Conservation (phyloP, 306 rosid species). For the Cicer bijugum region DNA sequence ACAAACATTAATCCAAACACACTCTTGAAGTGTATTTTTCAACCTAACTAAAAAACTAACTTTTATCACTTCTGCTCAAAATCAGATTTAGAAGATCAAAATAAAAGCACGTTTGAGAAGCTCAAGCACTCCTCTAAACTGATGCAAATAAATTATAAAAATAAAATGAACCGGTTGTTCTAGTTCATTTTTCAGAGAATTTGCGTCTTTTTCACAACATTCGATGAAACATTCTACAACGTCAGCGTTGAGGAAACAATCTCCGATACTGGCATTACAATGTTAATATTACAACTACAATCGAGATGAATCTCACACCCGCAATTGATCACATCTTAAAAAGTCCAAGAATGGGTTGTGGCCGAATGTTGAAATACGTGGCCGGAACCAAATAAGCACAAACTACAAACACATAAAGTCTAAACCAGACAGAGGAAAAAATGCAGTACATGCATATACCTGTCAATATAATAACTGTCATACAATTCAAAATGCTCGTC, state of each 20-base stretch:
- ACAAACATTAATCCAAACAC: too few relatives aligned
- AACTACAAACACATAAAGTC: constrained; percentile 57
- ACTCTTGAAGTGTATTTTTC: too few relatives aligned
- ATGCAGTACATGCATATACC: constrained; percentile 52
- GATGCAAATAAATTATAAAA: too few relatives aligned
- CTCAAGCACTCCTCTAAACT: too few relatives aligned
- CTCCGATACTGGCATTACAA: background rate
- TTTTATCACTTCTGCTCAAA: too few relatives aligned
- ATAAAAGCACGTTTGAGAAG: too few relatives aligned
- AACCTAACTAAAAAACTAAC: too few relatives aligned
- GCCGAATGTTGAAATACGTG: constrained; percentile 64
- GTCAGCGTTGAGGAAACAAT: background rate
- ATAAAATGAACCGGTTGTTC: too few relatives aligned
- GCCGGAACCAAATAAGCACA: constrained; percentile 67
- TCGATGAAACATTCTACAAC: background rate
- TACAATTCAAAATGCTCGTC: constrained; percentile 57
- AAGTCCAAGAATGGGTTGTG: constrained; percentile 54
- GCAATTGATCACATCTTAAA: constrained; percentile 37
- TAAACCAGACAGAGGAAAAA: constrained; percentile 65
- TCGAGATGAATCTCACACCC: constrained; percentile 24
- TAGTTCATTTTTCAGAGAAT: too few relatives aligned
- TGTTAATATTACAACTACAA: constrained; percentile 40
- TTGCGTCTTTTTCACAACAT: background rate
- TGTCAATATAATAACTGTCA: constrained; percentile 50
- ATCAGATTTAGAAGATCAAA: too few relatives aligned